These are phyloP conservation scores for Ustulina deusta DNA, from an alignment of 2,329 filamentous ascomycete species.

Conservation along the genomic window DNA sequence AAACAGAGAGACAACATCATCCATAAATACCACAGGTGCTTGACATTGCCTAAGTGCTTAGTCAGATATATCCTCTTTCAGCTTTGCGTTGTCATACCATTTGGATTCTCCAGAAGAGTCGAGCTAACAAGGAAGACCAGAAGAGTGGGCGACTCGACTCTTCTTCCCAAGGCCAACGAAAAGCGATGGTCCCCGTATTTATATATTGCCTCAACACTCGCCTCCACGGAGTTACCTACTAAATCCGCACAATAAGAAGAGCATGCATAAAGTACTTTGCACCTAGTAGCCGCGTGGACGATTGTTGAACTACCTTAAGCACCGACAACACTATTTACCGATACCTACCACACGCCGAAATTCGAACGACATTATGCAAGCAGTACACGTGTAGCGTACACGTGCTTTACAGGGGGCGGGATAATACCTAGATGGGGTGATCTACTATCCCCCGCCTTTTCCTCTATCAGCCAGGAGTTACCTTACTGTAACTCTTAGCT, in stretches of 20 bases:
- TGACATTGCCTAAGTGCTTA: conserved; percentile 10
- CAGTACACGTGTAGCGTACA: neutral
- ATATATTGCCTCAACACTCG: neutral
- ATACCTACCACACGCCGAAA: neutral
- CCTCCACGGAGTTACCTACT: neutral
- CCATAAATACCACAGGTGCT: neutral
- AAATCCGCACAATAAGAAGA: neutral
- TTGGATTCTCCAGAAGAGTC: neutral
- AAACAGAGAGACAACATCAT: neutral
- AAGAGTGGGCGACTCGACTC: neutral
- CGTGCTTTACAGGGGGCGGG: neutral
- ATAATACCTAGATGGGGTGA: neutral
- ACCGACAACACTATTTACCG: neutral
- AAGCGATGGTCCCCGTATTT: neutral
- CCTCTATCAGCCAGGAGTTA: neutral
- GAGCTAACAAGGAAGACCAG: neutral
- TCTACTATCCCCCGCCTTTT: neutral
- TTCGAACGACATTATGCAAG: neutral
- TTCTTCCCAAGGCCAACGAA: neutral
- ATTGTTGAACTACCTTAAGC: no score
- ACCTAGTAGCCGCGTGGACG: neutral
- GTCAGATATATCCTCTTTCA: neutral
- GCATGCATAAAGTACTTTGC: neutral
- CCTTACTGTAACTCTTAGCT: no score
- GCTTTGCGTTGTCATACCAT: neutral